Percentiles rank a stretch among this genome's conserved stretches.
These are phyloP conservation scores for Lipomyces yarrowii DNA, from an alignment of 1,139 yeast genomes.

Conservation along the genomic window DNA sequence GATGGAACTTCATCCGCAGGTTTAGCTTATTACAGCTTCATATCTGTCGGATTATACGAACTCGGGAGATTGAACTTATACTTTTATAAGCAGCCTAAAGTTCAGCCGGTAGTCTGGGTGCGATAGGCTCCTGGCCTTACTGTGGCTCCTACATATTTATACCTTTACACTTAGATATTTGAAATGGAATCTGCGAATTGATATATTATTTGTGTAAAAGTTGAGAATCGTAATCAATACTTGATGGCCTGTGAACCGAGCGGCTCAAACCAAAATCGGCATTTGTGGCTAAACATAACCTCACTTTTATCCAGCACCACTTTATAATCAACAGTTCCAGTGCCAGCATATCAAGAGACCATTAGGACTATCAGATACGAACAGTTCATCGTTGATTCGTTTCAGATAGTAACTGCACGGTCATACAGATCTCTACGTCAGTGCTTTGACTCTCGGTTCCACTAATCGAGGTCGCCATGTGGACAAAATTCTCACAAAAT, in stretches of 20 bases:
- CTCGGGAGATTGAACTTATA: slow-evolving; percentile 18
- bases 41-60: slow-evolving; percentile 26
- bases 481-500: slow-evolving; percentile 11
- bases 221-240: no score
- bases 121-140: slow-evolving; percentile 18
- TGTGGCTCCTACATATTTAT: slow-evolving; percentile 12
- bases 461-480: slow-evolving; percentile 3
- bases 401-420: not conserved
- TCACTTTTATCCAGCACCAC: no score
- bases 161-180: no score
- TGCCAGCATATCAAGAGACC: no score
- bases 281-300: no score
- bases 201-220: no score
- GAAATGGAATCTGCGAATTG: no score
- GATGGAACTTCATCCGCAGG: slow-evolving; percentile 28
- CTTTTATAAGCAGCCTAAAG: slow-evolving; percentile 13
- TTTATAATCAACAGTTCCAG: not conserved
- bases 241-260: no score
- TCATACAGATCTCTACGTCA: not conserved
- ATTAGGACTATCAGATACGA: not conserved
- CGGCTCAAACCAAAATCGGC: no score
- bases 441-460: not conserved
- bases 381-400: no score
- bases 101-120: slow-evolving; percentile 22
- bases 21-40: not conserved